Conservation (phyloP, 2,329 filamentous ascomycete species). For the Apiospora sp. region DNA sequence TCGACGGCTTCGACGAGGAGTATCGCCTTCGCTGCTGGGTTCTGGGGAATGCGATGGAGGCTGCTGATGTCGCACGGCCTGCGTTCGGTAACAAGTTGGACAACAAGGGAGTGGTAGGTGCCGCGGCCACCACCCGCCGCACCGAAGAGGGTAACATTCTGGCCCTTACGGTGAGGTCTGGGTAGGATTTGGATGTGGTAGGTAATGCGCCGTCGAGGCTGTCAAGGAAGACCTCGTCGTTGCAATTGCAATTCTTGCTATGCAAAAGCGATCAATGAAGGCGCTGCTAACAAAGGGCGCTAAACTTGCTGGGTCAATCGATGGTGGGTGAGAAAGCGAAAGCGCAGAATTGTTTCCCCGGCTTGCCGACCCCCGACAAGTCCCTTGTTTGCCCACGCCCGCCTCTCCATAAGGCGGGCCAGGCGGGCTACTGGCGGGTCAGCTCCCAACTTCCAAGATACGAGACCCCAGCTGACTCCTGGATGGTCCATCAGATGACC, state of each 20-base stretch:
- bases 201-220: not conserved
- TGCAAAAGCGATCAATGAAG: constrained; percentile 16
- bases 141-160: constrained; percentile 64
- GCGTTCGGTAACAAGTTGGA: constrained; percentile 52
- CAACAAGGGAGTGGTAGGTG: constrained; percentile 54
- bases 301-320: constrained; percentile 7
- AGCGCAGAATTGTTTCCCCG: constrained; percentile 19
- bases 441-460: not conserved
- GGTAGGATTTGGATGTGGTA: not conserved
- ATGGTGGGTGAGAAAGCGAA: not conserved
- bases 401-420: not conserved
- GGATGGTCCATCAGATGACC: not conserved
- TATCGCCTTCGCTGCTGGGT: constrained; percentile 60
- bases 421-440: no score
- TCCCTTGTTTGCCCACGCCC: not conserved
- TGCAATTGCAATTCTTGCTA: constrained; percentile 15
- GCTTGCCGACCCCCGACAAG: constrained; percentile 13
- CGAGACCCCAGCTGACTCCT: not conserved
- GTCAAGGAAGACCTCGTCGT: constrained; percentile 16
- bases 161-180: not conserved
- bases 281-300: constrained; percentile 2
- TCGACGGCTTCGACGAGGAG: constrained; percentile 70
- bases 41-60: constrained; percentile 44
- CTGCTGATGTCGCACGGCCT: constrained; percentile 47
- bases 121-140: constrained; percentile 60